A percentile compares a stretch with the other conserved stretches of the same genome.
phyloP scores from a whole-genome alignment of 768 basidiomycete genomes.

The Aureoboletus auriporus region DNA sequence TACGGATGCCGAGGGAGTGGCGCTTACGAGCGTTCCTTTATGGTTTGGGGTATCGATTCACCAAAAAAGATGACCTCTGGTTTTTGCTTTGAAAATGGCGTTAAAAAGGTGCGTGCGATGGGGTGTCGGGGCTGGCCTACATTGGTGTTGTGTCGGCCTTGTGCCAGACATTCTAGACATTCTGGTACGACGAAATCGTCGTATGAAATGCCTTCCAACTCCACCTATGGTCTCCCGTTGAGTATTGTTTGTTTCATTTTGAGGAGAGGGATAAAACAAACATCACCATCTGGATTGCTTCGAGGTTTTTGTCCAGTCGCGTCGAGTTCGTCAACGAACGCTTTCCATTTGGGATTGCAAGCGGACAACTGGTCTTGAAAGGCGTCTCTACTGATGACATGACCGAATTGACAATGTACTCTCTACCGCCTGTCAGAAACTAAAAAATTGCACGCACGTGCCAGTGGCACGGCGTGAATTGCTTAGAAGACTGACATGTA shows the following conservation, averaged over 20 bases:
- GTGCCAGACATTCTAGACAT: slow-evolving; percentile 63
- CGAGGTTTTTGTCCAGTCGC: slow-evolving; percentile 54
- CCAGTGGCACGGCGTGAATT: neutral
- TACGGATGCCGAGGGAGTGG: neutral
- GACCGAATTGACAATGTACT: slow-evolving; percentile 75
- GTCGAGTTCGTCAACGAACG: slow-evolving; percentile 61
- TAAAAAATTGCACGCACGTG: neutral
- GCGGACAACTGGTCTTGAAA: slow-evolving; percentile 75
- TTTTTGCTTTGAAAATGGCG: slow-evolving; percentile 48
- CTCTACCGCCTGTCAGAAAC: slow-evolving; percentile 33
- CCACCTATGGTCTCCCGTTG: slow-evolving; percentile 49
- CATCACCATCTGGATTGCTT: slow-evolving; percentile 94
- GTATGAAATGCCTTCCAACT: slow-evolving; percentile 73
- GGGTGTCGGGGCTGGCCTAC: slow-evolving; percentile 36
- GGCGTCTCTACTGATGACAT: slow-evolving; percentile 55
- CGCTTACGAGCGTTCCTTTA: slow-evolving; percentile 71
- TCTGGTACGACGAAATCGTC: slow-evolving; percentile 75
- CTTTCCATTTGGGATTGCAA: slow-evolving; percentile 78
- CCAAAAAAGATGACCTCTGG: slow-evolving; percentile 87
- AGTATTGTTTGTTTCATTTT: neutral
- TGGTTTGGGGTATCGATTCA: slow-evolving; percentile 67
- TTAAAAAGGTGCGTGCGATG: slow-evolving; percentile 18
- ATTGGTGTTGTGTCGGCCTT: slow-evolving; percentile 54
- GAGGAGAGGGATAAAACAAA: slow-evolving; percentile 30
- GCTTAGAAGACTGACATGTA: slow-evolving; percentile 55